Conservation (phyloP, 192 early-diverging fungal genomes). For the Entrophospora sp. region DNA sequence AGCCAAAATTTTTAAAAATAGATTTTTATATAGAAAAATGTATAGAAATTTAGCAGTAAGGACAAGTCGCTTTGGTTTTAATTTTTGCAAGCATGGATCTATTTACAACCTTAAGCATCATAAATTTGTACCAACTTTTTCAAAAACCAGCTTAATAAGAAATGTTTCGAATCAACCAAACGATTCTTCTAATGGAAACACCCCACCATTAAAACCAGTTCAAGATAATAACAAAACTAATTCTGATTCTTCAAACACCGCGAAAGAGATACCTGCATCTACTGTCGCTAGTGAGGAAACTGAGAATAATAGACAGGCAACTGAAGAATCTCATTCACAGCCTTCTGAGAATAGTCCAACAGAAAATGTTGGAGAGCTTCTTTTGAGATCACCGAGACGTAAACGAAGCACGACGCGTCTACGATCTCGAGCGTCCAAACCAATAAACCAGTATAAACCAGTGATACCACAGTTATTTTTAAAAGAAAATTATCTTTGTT, state of each 20-base stretch:
- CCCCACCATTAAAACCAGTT: conserved; percentile 5
- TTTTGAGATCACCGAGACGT: conserved; percentile 8
- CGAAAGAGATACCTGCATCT: not conserved
- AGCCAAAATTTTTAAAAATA: too few relatives aligned
- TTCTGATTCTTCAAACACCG: not conserved
- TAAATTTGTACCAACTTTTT: too few relatives aligned
- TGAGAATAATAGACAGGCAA: not conserved
- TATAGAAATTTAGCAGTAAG: too few relatives aligned
- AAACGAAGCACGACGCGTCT: not conserved
- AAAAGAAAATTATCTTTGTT: conserved; percentile 13
- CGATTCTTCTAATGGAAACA: not conserved
- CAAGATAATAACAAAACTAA: conserved; percentile 5
- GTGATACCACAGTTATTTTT: conserved; percentile 16
- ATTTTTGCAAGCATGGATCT: not conserved
- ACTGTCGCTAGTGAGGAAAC: not conserved
- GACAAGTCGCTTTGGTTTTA: too few relatives aligned
- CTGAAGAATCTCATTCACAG: not conserved
- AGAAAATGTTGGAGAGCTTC: not conserved
- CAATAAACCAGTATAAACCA: conserved; percentile 12
- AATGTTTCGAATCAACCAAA: not conserved
- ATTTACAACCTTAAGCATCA: not conserved
- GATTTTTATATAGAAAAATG: too few relatives aligned
- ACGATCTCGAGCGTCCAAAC: not conserved
- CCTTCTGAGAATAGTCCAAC: not conserved
- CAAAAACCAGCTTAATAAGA: not conserved